Base-by-base conservation (phyloP, 805 yeast genomes). In the Isabelozyma heimii region DNA sequence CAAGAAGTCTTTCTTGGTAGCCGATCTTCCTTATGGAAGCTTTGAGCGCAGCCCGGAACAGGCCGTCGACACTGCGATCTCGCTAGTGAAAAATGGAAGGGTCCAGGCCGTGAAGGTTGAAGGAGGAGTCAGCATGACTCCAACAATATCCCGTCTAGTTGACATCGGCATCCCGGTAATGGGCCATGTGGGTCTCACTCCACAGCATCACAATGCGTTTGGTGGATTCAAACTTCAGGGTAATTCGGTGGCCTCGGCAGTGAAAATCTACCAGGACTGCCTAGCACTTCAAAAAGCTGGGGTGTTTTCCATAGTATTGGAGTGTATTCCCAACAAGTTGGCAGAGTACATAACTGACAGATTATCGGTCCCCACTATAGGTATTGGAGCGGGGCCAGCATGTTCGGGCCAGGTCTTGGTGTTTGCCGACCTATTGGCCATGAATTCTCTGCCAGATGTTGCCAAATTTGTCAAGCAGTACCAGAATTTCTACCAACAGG, bases 201-300 rank as follows among this genome's bases (percentile, higher is more conserved):
- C 99, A 2, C 98, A 94, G 64, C 79, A 89, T 40, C 83, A 83
- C 52, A 82, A 89, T 53, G 63, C 89, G 0, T 62, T 87, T 12
- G 91, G 97, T 16, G 99, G 99, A 0, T 92, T 85, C 68, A 87
- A 84, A 66, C 86, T 89, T 1, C 99, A 92, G 65, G 97, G 96
- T 0, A 80, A 72, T 51, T 72, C 82, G 0, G 68, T 72, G 0
- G 62, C 63, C 3, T 75, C 76, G 33, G 95, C 96, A 0, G 43
- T 74, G 4, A 67, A 75, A 13, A 71, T 92, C 2, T 75, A 77
- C 42, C 71, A 82, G 37, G 90, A 91, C 51, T 95, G 97, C 2
- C 51, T 77, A 45, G 81, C 80, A 7, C 65, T 92, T 16, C 88
- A 89, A 59, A 70, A 77, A 13, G 83, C 91, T 0, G 99, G 98